Evolutionary conservation across 768 basidiomycete species (phyloP).

Genomic region (Calocybe cyanea): DNA sequence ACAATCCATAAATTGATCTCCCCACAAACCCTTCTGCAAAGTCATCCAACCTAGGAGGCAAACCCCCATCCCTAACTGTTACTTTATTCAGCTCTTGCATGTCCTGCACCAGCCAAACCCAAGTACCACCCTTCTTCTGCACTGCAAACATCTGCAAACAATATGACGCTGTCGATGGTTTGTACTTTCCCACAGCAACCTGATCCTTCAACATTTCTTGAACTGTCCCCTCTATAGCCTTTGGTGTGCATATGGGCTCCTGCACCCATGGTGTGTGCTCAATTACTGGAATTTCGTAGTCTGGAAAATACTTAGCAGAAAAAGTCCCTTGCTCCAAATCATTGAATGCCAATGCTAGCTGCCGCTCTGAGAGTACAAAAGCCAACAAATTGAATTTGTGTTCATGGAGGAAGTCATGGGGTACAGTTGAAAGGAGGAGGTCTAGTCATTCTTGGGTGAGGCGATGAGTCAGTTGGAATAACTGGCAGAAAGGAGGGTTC

Average conservation of each 20-base stretch:
- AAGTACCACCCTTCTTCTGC: constrained; percentile 22
- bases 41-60: constrained; percentile 7
- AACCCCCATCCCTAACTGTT: background rate
- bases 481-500: background rate
- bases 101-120: constrained; percentile 28
- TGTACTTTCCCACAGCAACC: constrained; percentile 17
- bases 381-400: constrained; percentile 18
- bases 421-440: constrained; percentile 9
- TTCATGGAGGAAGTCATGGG: background rate
- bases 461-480: constrained; percentile 5
- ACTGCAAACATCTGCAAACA: constrained; percentile 21
- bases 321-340: constrained; percentile 27
- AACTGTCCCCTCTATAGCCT: constrained; percentile 20
- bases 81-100: constrained; percentile 27
- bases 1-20: constrained; percentile 1
- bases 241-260: constrained; percentile 23
- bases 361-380: constrained; percentile 9
- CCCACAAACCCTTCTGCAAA: constrained; percentile 11
- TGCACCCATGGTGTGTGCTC: too few relatives aligned
- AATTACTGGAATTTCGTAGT: constrained; percentile 27
- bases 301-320: constrained; percentile 24
- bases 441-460: constrained; percentile 15
- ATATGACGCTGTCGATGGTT: constrained; percentile 20
- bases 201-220: constrained; percentile 18
- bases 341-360: constrained; percentile 17